A percentile compares a stretch with the other conserved stretches of the same genome.
These are phyloP conservation scores for Isatis lusitanica DNA, from an alignment of 441 rosid species.

Conservation along the genomic window DNA sequence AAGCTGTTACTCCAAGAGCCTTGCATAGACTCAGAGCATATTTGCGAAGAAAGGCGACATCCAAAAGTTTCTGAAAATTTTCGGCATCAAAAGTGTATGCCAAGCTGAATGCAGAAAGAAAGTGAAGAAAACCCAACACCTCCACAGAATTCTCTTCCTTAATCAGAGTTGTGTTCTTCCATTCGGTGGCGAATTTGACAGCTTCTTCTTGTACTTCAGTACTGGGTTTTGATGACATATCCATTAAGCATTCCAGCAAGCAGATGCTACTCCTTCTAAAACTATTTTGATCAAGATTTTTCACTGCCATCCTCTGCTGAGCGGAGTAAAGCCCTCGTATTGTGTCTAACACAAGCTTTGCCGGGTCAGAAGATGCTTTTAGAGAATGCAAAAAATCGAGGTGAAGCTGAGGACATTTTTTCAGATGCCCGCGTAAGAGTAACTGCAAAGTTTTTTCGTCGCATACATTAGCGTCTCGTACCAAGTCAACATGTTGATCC, in stretches of 20 bases:
- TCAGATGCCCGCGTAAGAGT: constrained; percentile 31
- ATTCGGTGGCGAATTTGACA: constrained; percentile 36
- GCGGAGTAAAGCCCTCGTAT: constrained; percentile 32
- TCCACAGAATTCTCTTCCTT: constrained; percentile 33
- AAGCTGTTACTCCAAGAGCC: constrained; percentile 37
- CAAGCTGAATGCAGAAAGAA: constrained; percentile 47
- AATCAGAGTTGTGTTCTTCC: constrained; percentile 40
- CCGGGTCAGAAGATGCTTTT: constrained; percentile 36
- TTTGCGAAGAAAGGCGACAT: constrained; percentile 30
- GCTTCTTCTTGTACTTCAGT: constrained; percentile 44
- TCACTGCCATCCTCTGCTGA: constrained; percentile 1
- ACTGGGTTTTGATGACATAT: constrained; percentile 26
- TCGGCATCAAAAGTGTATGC: constrained; percentile 32
- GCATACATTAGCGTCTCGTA: neutral
- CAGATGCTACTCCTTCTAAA: constrained; percentile 41
- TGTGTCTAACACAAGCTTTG: constrained; percentile 41
- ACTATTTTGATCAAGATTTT: constrained; percentile 28
- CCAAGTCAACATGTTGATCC: constrained; percentile 18
- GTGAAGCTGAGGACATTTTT: constrained; percentile 28
- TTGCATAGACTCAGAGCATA: constrained; percentile 29
- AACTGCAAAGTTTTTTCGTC: constrained; percentile 31
- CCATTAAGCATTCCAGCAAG: constrained; percentile 41
- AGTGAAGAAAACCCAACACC: constrained; percentile 43
- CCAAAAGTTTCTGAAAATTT: constrained; percentile 33
- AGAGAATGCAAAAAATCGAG: constrained; percentile 24